Conservation (phyloP, 495 filamentous ascomycete species). For the Letharia columbiana region DNA sequence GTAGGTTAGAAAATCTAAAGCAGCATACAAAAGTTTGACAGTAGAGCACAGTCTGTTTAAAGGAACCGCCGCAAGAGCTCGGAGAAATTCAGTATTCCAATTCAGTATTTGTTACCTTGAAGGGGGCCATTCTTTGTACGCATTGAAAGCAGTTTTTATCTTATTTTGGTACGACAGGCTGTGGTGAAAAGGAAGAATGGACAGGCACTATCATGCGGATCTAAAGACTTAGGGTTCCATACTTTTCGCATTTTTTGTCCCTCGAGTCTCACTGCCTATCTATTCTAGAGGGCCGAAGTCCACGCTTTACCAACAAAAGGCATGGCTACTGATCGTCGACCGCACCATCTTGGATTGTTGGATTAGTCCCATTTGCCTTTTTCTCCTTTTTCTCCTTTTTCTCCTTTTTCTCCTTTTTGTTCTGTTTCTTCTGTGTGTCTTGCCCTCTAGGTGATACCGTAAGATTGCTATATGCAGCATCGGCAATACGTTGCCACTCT, state of each 20-base stretch:
- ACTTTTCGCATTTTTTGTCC: not conserved
- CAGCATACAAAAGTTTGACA: not conserved
- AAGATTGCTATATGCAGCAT: slow-evolving; percentile 2
- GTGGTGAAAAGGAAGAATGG: not conserved
- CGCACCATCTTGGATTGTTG: not conserved
- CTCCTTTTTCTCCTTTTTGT: not conserved
- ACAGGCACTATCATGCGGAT: not conserved
- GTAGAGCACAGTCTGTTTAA: not conserved
- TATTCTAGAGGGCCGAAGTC: not conserved
- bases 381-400: slow-evolving; percentile 1
- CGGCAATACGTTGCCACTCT: slow-evolving; percentile 7
- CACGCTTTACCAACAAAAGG: not conserved
- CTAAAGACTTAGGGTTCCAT: not conserved
- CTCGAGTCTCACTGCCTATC: not conserved
- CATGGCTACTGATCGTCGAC: not conserved
- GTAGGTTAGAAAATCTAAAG: not conserved
- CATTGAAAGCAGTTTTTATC: not conserved
- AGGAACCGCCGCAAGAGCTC: not conserved
- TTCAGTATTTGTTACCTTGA: not conserved
- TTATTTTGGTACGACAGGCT: not conserved
- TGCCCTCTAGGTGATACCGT: not conserved
- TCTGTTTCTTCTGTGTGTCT: not conserved
- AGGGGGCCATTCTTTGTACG: not conserved
- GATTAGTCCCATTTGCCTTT: not conserved
- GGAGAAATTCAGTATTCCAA: not conserved